These are phyloP conservation scores for Microthlaspi erraticum DNA, from an alignment of 345 rosid genomes.

Conservation along the genomic window DNA sequence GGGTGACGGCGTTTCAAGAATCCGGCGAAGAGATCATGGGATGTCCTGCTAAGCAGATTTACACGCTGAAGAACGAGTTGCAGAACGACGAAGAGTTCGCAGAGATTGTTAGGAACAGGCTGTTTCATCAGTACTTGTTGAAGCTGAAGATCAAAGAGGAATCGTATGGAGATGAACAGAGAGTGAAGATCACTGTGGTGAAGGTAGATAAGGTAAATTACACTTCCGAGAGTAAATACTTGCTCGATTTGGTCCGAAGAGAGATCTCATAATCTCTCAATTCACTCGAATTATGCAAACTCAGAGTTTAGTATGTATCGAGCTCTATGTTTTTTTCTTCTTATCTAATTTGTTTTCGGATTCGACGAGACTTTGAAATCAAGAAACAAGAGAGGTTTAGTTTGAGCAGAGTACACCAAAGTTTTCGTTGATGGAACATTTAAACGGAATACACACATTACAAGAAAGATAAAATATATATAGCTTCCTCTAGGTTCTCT, in stretches of 20 bases:
- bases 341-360: background rate
- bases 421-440: conserved; percentile 37
- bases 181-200: conserved; percentile 75
- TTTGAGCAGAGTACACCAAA: background rate
- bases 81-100: conserved; percentile 66
- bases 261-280: conserved; percentile 27
- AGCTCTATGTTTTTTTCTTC: conserved; percentile 1
- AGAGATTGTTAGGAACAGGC: conserved; percentile 53
- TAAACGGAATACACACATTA: conserved; percentile 34
- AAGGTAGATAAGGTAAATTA: conserved; percentile 69
- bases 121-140: conserved; percentile 64
- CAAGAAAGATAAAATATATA: conserved; percentile 12
- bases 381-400: background rate
- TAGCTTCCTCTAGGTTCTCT: conserved; percentile 54
- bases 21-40: conserved; percentile 84
- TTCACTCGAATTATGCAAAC: conserved; percentile 13
- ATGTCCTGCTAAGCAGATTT: conserved; percentile 71
- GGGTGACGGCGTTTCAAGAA: conserved; percentile 94
- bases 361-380: background rate
- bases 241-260: conserved; percentile 58
- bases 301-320: conserved; percentile 2
- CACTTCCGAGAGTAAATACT: conserved; percentile 62
- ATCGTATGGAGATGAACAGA: conserved; percentile 76
- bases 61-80: conserved; percentile 60
- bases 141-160: conserved; percentile 93